Evolutionary conservation across 2,329 filamentous ascomycete species (phyloP).

Genomic region (Pseudocercospora musae): DNA sequence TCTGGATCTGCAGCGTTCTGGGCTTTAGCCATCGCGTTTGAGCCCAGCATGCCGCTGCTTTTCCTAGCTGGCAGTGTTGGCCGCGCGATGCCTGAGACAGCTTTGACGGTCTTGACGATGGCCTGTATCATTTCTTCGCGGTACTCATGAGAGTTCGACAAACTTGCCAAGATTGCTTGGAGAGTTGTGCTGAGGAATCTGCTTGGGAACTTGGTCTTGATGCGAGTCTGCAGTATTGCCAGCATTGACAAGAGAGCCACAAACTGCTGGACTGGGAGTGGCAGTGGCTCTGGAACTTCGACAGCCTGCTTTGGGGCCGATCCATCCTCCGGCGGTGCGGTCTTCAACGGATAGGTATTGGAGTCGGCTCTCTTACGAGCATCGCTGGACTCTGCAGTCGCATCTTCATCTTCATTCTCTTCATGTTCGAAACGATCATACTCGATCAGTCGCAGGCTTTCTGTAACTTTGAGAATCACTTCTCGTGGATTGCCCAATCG

Average conservation of each 20-base stretch:
- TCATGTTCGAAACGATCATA: slow-evolving; percentile 56
- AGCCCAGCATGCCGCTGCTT: slow-evolving; percentile 42
- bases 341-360: slow-evolving; percentile 31
- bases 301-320: slow-evolving; percentile 28
- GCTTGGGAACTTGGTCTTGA: slow-evolving; percentile 74
- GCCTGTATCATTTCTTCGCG: slow-evolving; percentile 64
- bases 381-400: slow-evolving; percentile 11
- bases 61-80: slow-evolving; percentile 61
- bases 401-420: slow-evolving; percentile 23
- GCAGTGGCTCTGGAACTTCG: slow-evolving; percentile 33
- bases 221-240: slow-evolving; percentile 67
- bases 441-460: slow-evolving; percentile 62
- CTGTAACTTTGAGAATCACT: slow-evolving; percentile 75
- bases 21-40: slow-evolving; percentile 21
- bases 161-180: slow-evolving; percentile 66
- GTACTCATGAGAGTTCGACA: slow-evolving; percentile 55
- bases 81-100: slow-evolving; percentile 63
- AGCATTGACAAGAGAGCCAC: slow-evolving; percentile 69
- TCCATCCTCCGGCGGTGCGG: slow-evolving; percentile 19
- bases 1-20: slow-evolving; percentile 55
- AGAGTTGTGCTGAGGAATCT: slow-evolving; percentile 75
- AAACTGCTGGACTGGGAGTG: slow-evolving; percentile 56
- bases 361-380: slow-evolving; percentile 23
- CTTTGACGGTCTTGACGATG: slow-evolving; percentile 68
- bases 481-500: slow-evolving; percentile 76